Evolutionary conservation across 768 basidiomycete genomes (phyloP).

Genomic region (Rhizopogon vinicolor): DNA sequence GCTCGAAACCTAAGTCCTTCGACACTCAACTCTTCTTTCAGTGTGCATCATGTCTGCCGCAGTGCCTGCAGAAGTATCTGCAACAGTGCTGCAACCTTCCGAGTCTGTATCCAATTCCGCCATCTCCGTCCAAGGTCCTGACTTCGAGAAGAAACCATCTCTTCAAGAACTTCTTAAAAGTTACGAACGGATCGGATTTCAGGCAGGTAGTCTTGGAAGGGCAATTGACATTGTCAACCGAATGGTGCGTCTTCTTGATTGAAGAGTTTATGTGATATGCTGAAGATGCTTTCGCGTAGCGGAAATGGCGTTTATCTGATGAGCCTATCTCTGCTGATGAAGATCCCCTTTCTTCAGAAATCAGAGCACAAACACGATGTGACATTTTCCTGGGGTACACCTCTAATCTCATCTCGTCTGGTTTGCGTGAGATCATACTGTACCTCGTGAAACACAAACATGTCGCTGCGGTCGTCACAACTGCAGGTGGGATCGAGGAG

Average conservation of each 20-base stretch:
- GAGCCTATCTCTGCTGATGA: slow-evolving; percentile 72
- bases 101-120: slow-evolving; percentile 63
- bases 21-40: too few relatives aligned
- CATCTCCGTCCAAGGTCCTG: slow-evolving; percentile 78
- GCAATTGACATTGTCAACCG: slow-evolving; percentile 89
- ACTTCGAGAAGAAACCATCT: slow-evolving; percentile 68
- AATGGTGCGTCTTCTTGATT: slow-evolving; percentile 57
- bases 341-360: slow-evolving; percentile 49
- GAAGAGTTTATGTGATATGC: neutral
- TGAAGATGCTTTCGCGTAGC: slow-evolving; percentile 35
- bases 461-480: slow-evolving; percentile 87
- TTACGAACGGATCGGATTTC: slow-evolving; percentile 93
- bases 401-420: slow-evolving; percentile 97
- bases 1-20: too few relatives aligned
- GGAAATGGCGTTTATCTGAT: slow-evolving; percentile 86
- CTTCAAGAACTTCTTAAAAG: slow-evolving; percentile 67
- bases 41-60: slow-evolving; percentile 11
- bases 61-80: slow-evolving; percentile 58
- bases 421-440: slow-evolving; percentile 87
- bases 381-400: slow-evolving; percentile 97
- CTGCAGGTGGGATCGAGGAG: slow-evolving; percentile 97
- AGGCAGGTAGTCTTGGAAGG: slow-evolving; percentile 87
- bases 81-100: slow-evolving; percentile 75
- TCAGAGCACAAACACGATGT: slow-evolving; percentile 70
- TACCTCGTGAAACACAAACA: slow-evolving; percentile 93